These are phyloP conservation scores for Flaveria ramosissima DNA, from an alignment of 129 eudicot genomes.

Conservation along the genomic window DNA sequence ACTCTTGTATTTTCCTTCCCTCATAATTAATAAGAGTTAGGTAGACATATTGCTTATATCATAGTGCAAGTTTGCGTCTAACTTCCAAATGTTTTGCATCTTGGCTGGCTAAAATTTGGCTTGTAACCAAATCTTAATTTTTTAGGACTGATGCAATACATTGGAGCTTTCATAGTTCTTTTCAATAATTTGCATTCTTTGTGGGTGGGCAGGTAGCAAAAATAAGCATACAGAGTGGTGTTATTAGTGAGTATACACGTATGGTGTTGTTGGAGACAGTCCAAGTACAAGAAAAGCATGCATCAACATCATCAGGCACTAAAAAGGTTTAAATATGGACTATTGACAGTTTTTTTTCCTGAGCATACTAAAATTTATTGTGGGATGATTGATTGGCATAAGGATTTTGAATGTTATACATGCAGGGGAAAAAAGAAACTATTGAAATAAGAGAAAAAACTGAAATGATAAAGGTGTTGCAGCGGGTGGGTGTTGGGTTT, in stretches of 20 bases:
- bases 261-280: slow-evolving; percentile 68
- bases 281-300: slow-evolving; percentile 43
- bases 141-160: too few relatives aligned
- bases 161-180: not conserved
- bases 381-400: not conserved
- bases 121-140: not conserved
- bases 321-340: slow-evolving; percentile 37
- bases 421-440: slow-evolving; percentile 35
- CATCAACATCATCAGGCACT: slow-evolving; percentile 34
- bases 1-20: not conserved
- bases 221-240: slow-evolving; percentile 53
- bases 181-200: not conserved
- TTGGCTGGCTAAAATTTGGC: not conserved
- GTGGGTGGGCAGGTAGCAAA: slow-evolving; percentile 59
- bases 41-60: not conserved
- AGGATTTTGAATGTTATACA: not conserved
- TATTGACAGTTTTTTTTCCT: too few relatives aligned
- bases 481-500: slow-evolving; percentile 61
- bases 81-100: slow-evolving; percentile 7
- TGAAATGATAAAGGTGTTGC: slow-evolving; percentile 39
- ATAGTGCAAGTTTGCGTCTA: not conserved
- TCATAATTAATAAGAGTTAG: not conserved
- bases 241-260: slow-evolving; percentile 74
- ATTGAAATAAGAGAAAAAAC: slow-evolving; percentile 28
- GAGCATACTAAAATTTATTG: not conserved